phyloP scores from a whole-genome alignment of 805 yeast species.

The Komagataella pseudopastoris region DNA sequence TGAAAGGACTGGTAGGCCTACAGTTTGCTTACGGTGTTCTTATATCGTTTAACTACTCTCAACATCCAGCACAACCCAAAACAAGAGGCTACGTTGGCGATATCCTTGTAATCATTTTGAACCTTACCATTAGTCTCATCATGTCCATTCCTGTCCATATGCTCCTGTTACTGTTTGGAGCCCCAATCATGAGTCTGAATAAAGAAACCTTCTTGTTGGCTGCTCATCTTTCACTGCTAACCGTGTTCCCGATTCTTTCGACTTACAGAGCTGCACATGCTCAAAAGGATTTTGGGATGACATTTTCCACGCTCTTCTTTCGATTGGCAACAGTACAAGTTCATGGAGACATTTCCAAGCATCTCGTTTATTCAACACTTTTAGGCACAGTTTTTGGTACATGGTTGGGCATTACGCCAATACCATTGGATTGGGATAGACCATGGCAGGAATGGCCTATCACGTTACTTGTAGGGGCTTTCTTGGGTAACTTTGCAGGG shows the following conservation, averaged over 20 bases:
- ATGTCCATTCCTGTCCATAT: conserved; percentile 19
- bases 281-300: conserved; percentile 8
- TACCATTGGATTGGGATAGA: conserved; percentile 96
- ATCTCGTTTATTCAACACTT: conserved; percentile 23
- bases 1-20: conserved; percentile 17
- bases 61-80: conserved; percentile 3
- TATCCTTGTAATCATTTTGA: conserved; percentile 14
- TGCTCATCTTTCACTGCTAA: conserved; percentile 43
- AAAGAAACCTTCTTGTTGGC: conserved; percentile 48
- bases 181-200: conserved; percentile 48
- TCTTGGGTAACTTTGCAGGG: conserved; percentile 60
- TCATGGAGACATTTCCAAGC: conserved; percentile 10
- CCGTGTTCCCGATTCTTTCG: conserved; percentile 52
- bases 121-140: neutral
- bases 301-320: conserved; percentile 11
- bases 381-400: conserved; percentile 47
- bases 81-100: conserved; percentile 5
- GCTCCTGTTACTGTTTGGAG: conserved; percentile 56
- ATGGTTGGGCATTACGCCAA: conserved; percentile 89
- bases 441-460: conserved; percentile 97
- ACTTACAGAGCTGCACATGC: conserved; percentile 29
- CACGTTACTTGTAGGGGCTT: conserved; percentile 70
- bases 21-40: conserved; percentile 22
- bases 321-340: conserved; percentile 16
- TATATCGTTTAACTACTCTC: conserved; percentile 14